Evolutionary conservation across 345 rosid genomes (phyloP).

Genomic region (Lumnitzera racemosa): DNA sequence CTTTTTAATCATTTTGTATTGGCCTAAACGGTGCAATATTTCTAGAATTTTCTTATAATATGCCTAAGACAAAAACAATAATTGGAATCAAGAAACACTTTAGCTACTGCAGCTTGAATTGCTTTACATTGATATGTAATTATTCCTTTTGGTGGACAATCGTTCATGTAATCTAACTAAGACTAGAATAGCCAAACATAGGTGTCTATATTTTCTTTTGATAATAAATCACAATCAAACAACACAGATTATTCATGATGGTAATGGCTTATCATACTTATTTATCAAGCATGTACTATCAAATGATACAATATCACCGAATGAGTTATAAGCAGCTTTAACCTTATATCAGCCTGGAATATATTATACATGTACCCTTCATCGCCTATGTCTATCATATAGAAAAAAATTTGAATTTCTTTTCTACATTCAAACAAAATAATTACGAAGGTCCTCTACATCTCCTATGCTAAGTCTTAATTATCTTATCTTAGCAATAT

Average conservation of each 20-base stretch:
- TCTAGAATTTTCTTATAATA: constrained; percentile 33
- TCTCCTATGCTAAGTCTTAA: constrained; percentile 43
- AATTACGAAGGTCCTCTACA: constrained; percentile 34
- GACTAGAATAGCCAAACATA: constrained; percentile 52
- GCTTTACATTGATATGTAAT: constrained; percentile 31
- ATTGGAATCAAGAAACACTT: constrained; percentile 51
- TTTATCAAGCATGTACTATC: constrained; percentile 37
- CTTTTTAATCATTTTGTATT: constrained; percentile 25
- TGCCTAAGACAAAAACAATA: constrained; percentile 29
- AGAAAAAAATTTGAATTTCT: constrained; percentile 44
- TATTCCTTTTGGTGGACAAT: constrained; percentile 39
- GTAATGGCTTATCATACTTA: constrained; percentile 37
- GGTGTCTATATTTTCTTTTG: constrained; percentile 33
- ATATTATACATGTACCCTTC: constrained; percentile 38
- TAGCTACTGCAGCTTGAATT: constrained; percentile 32
- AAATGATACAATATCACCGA: constrained; percentile 36
- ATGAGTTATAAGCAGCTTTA: constrained; percentile 33
- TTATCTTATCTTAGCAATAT: constrained; percentile 17
- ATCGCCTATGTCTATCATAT: constrained; percentile 43
- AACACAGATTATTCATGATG: constrained; percentile 48
- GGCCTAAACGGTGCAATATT: constrained; percentile 24
- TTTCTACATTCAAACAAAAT: constrained; percentile 29
- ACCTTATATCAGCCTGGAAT: constrained; percentile 38
- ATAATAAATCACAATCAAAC: constrained; percentile 44
- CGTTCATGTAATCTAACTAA: constrained; percentile 50